Evolutionary conservation across 148 eudicot genomes (phyloP), one percentile per base, ranked within the genome.

Genomic region (Rhododendron griersonianum): DNA sequence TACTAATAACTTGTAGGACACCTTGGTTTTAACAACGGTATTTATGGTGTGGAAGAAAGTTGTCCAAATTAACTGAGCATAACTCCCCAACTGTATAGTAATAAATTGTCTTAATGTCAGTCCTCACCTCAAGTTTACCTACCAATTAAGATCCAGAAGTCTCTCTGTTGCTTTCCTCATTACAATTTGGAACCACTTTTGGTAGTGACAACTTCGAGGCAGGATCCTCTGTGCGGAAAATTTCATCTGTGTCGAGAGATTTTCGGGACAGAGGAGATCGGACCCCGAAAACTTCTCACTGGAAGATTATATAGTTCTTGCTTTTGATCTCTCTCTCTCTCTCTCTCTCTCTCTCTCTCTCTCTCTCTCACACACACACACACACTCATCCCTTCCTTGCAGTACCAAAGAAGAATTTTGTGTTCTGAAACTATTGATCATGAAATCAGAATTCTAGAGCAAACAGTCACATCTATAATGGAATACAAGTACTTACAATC

Each of bases 11-110:
- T 69, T 69, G 18, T 30, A 30, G 37, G 37, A 69, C 75, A 30
- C 39, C 33, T 69, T 25, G 75, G 75, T 25, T 30, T 69, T 69
- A 69, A 69, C 30, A 18, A 28, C 11, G 37, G 37, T 69, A 13
- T 30, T 69, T 25, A 69, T 11, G 14, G 5, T 11, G 75, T n/a
- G 41, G 78, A 30, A 3, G 37, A 74, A 73, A 23, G 45, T n/a
- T 48, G 19, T 5, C 78, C 78, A 48, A 48, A 84, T 67, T 83
- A 75, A 65, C 55, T 44, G 57, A 1, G 84, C 75, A 13, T 83
- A 28, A 73, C 85, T 47, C 74, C 79, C 63, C 85, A 71, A 84
- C 80, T 75, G 80, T 75, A 0, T 50, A 30, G 30, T 30, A 74
- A 75, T 74, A 74, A 84, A 50, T 50, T 50, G 45, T 75, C 33